Evolutionary conservation across 257 asterid genomes (phyloP).

Genomic region (Solanum sejunctum): DNA sequence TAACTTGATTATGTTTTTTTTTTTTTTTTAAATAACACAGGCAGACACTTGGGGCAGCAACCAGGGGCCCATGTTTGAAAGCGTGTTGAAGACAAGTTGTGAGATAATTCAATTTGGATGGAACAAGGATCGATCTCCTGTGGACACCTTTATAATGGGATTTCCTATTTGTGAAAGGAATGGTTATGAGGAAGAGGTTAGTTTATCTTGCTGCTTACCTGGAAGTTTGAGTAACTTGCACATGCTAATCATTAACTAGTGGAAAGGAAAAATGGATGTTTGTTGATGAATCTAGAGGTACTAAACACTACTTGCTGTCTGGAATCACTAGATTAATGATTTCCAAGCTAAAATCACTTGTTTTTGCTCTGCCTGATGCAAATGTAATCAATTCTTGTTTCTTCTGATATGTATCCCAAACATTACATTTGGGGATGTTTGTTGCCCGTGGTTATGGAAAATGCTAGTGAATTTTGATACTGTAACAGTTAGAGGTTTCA

Average conservation of each 20-base stretch:
- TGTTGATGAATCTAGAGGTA: neutral
- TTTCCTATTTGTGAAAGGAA: slow-evolving; percentile 84
- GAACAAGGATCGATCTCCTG: slow-evolving; percentile 80
- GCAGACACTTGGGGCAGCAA: slow-evolving; percentile 67
- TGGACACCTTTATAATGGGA: slow-evolving; percentile 93
- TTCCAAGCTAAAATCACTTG: neutral
- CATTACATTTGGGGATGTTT: neutral
- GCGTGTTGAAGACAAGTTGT: slow-evolving; percentile 80
- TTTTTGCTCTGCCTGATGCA: neutral
- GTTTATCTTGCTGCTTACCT: neutral
- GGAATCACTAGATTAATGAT: neutral
- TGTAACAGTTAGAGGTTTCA: neutral
- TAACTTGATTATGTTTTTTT: neutral
- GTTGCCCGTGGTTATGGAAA: neutral
- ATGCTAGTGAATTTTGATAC: neutral
- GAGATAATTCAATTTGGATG: slow-evolving; percentile 89
- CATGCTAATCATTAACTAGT: neutral
- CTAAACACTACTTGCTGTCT: neutral
- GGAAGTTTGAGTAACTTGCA: neutral
- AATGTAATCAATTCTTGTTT: neutral
- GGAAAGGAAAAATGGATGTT: neutral
- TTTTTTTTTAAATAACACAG: slow-evolving; percentile 24
- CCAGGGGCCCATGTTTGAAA: slow-evolving; percentile 82
- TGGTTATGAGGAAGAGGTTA: slow-evolving; percentile 82
- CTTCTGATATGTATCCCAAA: neutral